Conservation (phyloP, 805 yeast species). For the Metschnikowia noctiluminum region DNA sequence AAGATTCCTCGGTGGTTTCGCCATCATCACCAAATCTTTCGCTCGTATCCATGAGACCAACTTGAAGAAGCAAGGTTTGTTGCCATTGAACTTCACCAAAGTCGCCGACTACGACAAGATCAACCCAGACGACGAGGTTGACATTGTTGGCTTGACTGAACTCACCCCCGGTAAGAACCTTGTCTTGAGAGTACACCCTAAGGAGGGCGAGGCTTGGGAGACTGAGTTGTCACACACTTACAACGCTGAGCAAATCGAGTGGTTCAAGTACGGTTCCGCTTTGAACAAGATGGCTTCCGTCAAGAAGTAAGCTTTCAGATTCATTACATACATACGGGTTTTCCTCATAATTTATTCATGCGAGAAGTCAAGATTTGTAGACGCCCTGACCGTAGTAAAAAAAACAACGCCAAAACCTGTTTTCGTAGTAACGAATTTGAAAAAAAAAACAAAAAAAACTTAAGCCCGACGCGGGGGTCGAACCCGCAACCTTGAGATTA, state of each 20-base stretch:
- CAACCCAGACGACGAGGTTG: constrained; percentile 85
- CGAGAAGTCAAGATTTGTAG: not conserved
- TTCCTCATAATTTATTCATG: constrained; percentile 12
- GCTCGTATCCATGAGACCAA: constrained; percentile 99
- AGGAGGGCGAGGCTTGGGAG: constrained; percentile 81
- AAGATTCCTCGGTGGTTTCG: constrained; percentile 97
- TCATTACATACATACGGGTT: constrained; percentile 9
- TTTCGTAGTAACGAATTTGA: too few species aligned
- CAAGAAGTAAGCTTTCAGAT: constrained; percentile 5
- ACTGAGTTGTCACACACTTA: constrained; percentile 93
- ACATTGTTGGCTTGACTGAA: constrained; percentile 76
- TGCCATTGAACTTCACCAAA: constrained; percentile 91
- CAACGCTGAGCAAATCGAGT: constrained; percentile 94
- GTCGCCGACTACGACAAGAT: constrained; percentile 92
- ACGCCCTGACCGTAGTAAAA: not conserved
- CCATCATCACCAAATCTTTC: constrained; percentile 95
- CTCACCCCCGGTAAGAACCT: constrained; percentile 93
- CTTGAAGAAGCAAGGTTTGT: constrained; percentile 98
- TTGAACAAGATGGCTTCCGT: constrained; percentile 84
- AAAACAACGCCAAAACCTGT: too few species aligned
- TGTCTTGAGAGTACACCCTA: constrained; percentile 69
- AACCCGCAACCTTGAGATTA: constrained; percentile 26
- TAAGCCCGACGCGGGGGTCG: constrained; percentile 27
- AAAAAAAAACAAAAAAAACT: not conserved
- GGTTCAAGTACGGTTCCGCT: constrained; percentile 99